Evolutionary conservation across 2,329 filamentous ascomycete species (phyloP), one percentile per base, ranked within the genome.

Genomic region (Davidsoniella australis): DNA sequence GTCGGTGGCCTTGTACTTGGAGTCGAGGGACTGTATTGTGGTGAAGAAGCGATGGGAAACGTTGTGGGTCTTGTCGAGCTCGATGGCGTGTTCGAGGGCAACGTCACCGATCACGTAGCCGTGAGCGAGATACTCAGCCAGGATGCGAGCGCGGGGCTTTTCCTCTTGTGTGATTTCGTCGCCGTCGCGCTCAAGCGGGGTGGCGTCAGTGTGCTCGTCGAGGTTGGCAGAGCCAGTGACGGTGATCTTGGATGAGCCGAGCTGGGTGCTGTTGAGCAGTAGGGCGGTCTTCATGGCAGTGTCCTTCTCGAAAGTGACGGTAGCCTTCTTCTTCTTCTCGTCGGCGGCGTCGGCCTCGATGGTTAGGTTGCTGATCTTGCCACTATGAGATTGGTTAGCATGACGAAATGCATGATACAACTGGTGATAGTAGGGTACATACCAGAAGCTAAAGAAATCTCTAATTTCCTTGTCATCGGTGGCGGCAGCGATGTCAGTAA

Each of bases 361-460:
- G 52, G 85, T 80, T 63, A 98, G 74, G 58, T 76, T 75, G 57
- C 78, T 80, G 64, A 98, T 94, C 73, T 95, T 96, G 64, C 91
- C 91, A 63, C 86, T 91, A 62, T 10, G 12, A 41, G 33, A 18
- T 14, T 16, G 20, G 18, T 20, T 47, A 42, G 44, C 26, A 17
- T 7, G 16, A 17, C 26, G 10, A 26, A 55, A 62, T 5, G 50
- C 43, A 37, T 33, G 14, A 10, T 39, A 29, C 5, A 20, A 18
- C 23, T 3, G 18, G 16, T 45, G 5, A 7, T 14, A 3, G 14
- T 29, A 36, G 23, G 20, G 18, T 29, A 14, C 76, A 63, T 73
- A 89, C 85, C 78, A 82, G 68, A 96, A 96, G 71, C 83, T 91
- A 73, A 98, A 98, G 74, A 98, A 98, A 63, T 94, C 88, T 61